phyloP scores from a whole-genome alignment of 2,329 filamentous ascomycete genomes.

The Sclerotinia sclerotiorum region DNA sequence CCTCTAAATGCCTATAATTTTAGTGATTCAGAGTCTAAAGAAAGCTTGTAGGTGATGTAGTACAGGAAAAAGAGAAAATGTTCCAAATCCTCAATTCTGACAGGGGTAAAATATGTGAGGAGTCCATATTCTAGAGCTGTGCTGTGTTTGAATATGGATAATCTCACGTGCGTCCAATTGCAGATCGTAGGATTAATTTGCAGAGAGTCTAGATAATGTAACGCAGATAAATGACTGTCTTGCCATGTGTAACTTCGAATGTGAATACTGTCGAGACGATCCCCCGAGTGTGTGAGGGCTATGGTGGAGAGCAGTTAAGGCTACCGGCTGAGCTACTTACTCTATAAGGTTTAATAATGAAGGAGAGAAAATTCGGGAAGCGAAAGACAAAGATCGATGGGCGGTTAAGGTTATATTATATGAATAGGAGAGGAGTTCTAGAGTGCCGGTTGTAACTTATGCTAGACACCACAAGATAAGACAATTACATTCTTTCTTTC shows the following conservation, averaged over 20 bases:
- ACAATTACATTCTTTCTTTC: background rate
- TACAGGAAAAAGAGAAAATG: no score
- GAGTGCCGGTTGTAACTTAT: no score
- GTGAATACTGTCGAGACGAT: background rate
- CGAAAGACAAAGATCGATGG: background rate
- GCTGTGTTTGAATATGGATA: no score
- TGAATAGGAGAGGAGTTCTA: background rate
- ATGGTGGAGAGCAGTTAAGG: background rate
- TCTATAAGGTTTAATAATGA: background rate
- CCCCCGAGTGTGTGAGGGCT: no score
- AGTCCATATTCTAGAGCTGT: background rate
- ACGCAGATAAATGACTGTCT: background rate
- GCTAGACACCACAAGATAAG: background rate
- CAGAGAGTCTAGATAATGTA: background rate
- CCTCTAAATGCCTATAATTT: no score
- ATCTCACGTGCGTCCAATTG: background rate
- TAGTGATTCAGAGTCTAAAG: no score
- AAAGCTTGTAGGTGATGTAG: no score
- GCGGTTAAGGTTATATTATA: background rate
- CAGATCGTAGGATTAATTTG: background rate
- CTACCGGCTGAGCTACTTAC: background rate
- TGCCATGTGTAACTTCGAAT: background rate
- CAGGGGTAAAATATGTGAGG: no score
- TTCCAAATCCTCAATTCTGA: no score
- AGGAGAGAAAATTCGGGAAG: background rate